phyloP scores from a whole-genome alignment of 2,329 filamentous ascomycete species.

The Penicillium frequentans region DNA sequence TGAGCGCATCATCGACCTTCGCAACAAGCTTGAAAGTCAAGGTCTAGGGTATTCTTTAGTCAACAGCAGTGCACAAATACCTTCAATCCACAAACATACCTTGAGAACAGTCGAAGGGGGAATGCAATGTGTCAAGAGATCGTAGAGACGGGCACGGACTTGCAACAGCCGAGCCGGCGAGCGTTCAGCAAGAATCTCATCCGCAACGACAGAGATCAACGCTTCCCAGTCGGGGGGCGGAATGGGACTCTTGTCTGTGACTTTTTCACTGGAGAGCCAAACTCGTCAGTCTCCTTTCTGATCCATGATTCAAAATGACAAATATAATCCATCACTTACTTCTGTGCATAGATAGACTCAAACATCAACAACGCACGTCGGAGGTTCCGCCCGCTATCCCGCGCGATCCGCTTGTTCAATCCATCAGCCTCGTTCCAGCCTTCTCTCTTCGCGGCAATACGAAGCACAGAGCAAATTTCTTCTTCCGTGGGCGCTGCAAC shows the following conservation, averaged over 20 bases:
- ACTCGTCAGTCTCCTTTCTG: slow-evolving; percentile 1
- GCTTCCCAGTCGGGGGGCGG: slow-evolving; percentile 97
- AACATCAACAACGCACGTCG: slow-evolving; percentile 92
- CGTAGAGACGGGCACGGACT: slow-evolving; percentile 92
- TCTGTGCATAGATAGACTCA: slow-evolving; percentile 94
- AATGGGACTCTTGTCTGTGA: slow-evolving; percentile 82
- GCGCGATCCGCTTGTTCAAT: slow-evolving; percentile 81
- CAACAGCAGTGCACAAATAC: background rate
- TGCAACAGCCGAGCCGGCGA: slow-evolving; percentile 85
- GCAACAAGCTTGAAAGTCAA: slow-evolving; percentile 90
- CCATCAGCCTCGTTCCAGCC: slow-evolving; percentile 74
- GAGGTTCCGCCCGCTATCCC: slow-evolving; percentile 87
- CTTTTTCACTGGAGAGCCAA: slow-evolving; percentile 68
- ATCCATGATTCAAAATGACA: background rate
- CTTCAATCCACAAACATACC: slow-evolving; percentile 34
- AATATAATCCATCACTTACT: slow-evolving; percentile 58
- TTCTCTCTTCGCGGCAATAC: slow-evolving; percentile 71
- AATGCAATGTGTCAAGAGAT: slow-evolving; percentile 95
- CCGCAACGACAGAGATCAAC: slow-evolving; percentile 83
- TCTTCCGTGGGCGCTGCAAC: slow-evolving; percentile 84
- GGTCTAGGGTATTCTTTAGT: slow-evolving; percentile 46
- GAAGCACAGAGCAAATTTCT: slow-evolving; percentile 79
- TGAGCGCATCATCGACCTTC: slow-evolving; percentile 83
- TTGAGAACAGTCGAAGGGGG: slow-evolving; percentile 92
- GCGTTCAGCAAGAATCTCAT: slow-evolving; percentile 89